Conservation (phyloP, 169 alveolate genomes). For the Plasmodium relictum region DNA sequence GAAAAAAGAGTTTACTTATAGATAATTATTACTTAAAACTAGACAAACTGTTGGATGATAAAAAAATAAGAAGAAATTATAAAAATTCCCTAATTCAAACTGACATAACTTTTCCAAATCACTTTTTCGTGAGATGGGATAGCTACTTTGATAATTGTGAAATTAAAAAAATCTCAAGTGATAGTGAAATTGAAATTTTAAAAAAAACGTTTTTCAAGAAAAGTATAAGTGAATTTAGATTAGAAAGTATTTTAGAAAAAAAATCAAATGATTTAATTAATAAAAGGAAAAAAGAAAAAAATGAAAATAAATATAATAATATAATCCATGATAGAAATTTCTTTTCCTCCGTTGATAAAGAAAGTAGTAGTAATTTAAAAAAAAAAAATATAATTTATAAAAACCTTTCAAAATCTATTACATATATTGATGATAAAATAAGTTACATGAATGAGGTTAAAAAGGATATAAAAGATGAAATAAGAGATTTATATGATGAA, state of each 20-base stretch:
- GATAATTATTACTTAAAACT: conserved; percentile 34
- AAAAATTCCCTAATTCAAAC: conserved; percentile 36
- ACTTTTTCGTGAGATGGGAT: conserved; percentile 32
- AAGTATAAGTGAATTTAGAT: conserved; percentile 14
- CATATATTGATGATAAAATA: conserved; percentile 37
- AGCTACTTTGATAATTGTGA: conserved; percentile 40
- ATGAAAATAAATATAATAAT: background rate
- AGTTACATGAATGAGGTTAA: conserved; percentile 24
- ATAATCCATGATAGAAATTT: background rate
- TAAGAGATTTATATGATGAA: no score
- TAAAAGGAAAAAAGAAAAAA: background rate
- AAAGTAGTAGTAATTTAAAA: background rate
- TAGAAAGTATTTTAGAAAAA: background rate
- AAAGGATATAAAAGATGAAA: background rate
- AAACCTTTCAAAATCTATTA: conserved; percentile 9
- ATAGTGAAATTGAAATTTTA: conserved; percentile 32
- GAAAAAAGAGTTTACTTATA: conserved; percentile 5
- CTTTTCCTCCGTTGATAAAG: background rate
- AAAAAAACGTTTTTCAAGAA: conserved; percentile 14
- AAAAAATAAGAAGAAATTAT: conserved; percentile 19
- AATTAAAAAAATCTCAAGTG: conserved; percentile 27
- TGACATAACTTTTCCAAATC: conserved; percentile 37
- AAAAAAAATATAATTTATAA: conserved; percentile 8
- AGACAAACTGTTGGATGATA: conserved; percentile 22
- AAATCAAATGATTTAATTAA: background rate